Evolutionary conservation across 768 basidiomycete species (phyloP), one percentile per base, ranked within the genome.

Genomic region (Termitomyces sp.): DNA sequence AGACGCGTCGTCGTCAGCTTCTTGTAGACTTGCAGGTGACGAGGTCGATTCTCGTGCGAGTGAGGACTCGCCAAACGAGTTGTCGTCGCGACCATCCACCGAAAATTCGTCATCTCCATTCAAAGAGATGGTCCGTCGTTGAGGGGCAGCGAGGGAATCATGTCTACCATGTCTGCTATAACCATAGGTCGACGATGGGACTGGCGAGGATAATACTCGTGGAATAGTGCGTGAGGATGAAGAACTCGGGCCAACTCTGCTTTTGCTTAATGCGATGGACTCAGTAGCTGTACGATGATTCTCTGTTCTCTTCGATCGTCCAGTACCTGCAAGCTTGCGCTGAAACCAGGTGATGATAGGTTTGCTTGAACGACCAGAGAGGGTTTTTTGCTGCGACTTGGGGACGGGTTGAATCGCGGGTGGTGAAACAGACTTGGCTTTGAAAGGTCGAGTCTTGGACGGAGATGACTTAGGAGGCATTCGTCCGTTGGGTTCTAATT

Each of bases 1-100:
- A 35, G 93, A 96, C 10, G 96, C 96, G 65, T 97, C 94, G 52
- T 97, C 96, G 66, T 98, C 95, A 15, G 94, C 94, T 70, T 92
- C 92, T 29, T 84, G 69, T 40, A 79, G 77, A 60, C 86, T 89
- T 15, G 83, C 75, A 40, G 88, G 90, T 7, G 90, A 91, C 87
- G 89, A 91, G 42, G 81, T 80, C 3, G 91, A 92, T 56, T 88
- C 85, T 48, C 84, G 80, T 43, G 87, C 85, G 50, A 80, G 66
- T 22, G 84, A 89, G 4, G 83, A 87, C 18, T 74, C 73, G 51
- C 73, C 78, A 31, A 76, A 60, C 23, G 77, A 78, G 27, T 72
- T 70, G 18, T 75, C 79, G 42, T 80, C 79, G 45, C 80, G 83
- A 46, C 74, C 74, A 49, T 75, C 74, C 48, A 65, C 66, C 58